Evolutionary conservation across 108 stramenopile genomes (phyloP).

Genomic region (Cylindrotheca closterium): DNA sequence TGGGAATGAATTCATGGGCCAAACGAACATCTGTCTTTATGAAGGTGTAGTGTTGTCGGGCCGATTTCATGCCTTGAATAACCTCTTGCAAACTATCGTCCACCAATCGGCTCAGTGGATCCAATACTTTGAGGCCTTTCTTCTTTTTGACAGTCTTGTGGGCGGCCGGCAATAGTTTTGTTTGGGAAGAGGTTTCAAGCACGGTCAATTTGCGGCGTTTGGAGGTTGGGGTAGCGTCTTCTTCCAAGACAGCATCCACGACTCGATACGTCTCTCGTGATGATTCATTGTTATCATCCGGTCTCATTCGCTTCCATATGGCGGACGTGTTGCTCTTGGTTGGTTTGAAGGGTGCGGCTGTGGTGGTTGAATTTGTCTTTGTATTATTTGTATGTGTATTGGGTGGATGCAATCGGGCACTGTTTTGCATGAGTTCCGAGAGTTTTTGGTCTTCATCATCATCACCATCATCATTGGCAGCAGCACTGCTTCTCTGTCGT

Average conservation of each 20-base stretch:
- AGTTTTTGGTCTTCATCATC: slow-evolving; percentile 2
- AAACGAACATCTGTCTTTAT: slow-evolving; percentile 31
- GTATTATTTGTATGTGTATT: not conserved
- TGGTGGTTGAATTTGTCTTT: not conserved
- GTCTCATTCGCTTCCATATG: slow-evolving; percentile 28
- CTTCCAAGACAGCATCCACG: slow-evolving; percentile 26
- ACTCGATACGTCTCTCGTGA: slow-evolving; percentile 18
- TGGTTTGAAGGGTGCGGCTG: not conserved
- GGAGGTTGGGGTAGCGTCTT: slow-evolving; percentile 2
- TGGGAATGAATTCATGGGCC: not conserved
- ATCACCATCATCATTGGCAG: not conserved
- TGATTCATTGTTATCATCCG: not conserved
- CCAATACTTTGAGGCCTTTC: slow-evolving; percentile 27
- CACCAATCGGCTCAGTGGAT: slow-evolving; percentile 41
- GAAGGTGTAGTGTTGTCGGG: slow-evolving; percentile 30
- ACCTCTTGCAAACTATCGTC: slow-evolving; percentile 44
- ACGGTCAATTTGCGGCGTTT: slow-evolving; percentile 33
- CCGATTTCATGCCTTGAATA: slow-evolving; percentile 13
- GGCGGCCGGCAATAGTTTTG: not conserved
- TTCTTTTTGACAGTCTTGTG: slow-evolving; percentile 1
- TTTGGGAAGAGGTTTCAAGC: slow-evolving; percentile 5
- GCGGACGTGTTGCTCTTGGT: slow-evolving; percentile 2
- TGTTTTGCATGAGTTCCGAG: not conserved
- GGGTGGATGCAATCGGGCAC: not conserved
- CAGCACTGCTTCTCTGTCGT: not conserved